Base-by-base conservation (phyloP, 352 stramenopile species). In the Phytophthora litchii region DNA sequence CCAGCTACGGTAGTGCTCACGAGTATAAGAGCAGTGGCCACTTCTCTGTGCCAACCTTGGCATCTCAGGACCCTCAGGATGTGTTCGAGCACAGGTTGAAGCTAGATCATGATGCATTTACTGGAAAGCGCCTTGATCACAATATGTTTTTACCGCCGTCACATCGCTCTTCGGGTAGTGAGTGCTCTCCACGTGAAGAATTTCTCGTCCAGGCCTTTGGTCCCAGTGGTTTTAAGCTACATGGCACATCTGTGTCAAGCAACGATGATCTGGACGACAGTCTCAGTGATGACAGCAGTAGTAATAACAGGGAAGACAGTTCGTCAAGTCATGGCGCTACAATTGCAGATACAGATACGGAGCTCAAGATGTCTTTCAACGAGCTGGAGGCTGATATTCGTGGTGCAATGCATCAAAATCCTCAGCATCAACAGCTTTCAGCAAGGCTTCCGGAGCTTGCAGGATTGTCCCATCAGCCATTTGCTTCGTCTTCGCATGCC, bases 121-220 rank as follows among this genome's bases (percentile, higher is more conserved):
- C 35, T 44, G 52, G 36, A 41, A 69, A 67, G 36, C 58, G 48
- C 34, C 42, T 64, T 23, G 57, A 67, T 21, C 63, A 64, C 43
- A 59, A 37, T 13, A 27, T 59, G n/a, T 67, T 70, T 16, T 56
- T 72, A 13, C 67, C 61, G 2, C 66, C 58, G 10, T 57, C 54
- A 4, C 60, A 70, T 38, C 58, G 43, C 38, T 57, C 53, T 3
- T 40, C 45, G 14, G 37, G 34, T 16, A 72, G 38, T 16, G 74
- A 88, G n/a, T 84, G 70, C 19, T 88, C 80, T 29, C 82, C 82
- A 12, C 74, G 82, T 0, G 82, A 91, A 60, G 80, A 88, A 32
- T 86, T 77, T 46, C 72, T 91, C 27, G 70, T 91, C n/a, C 82
- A 82, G 3, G 82, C 82, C 5, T 91, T 91, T 48, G 76, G 82